Evolutionary conservation across 306 rosid species (phyloP), one percentile per base, ranked within the genome.

Genomic region (Hippophae tibetana): DNA sequence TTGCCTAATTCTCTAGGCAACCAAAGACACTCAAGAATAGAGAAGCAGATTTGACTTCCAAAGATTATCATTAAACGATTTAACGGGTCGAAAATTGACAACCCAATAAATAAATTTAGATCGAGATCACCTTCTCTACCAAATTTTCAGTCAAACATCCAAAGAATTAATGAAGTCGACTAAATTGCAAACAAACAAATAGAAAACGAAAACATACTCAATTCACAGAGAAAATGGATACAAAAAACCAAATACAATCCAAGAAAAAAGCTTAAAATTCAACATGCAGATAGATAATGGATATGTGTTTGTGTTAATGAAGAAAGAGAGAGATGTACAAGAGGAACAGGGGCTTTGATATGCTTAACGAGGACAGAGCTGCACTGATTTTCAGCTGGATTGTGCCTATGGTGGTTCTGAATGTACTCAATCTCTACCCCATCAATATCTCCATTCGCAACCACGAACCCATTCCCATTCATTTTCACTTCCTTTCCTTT

Each of bases 311-410:
- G 38, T 31, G 38, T 31, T 31, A 31, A 1, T 13, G 18, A 62
- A 42, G 3, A 61, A 5, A 47, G 56, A 41, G 12, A 46, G 54
- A 60, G 18, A 66, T 52, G 31, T 77, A 89, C 95, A 60, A 89
- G 84, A 73, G 72, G 89, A 67, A 86, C 83, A 1, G 92, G 97
- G 3, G 97, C 97, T 52, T 57, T 89, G 77, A 89, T 89, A 72
- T 80, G 89, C 78, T 86, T 80, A 72, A 87, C 76, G 10, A 89
- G 93, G 6, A 79, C 83, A n/a, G 97, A 86, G 63, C 74, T 62
- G 62, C 97, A 84, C 87, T 89, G 97, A 76, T 84, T 81, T 44
- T 79, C 81, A 42, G 58, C 76, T 2, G 76, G 60, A 2, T 78
- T 80, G 42, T 74, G 89, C 43, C 48, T 76, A 54, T 84, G 97